These are phyloP conservation scores for Ramaria sp. DNA, from an alignment of 768 basidiomycete species.

Conservation along the genomic window DNA sequence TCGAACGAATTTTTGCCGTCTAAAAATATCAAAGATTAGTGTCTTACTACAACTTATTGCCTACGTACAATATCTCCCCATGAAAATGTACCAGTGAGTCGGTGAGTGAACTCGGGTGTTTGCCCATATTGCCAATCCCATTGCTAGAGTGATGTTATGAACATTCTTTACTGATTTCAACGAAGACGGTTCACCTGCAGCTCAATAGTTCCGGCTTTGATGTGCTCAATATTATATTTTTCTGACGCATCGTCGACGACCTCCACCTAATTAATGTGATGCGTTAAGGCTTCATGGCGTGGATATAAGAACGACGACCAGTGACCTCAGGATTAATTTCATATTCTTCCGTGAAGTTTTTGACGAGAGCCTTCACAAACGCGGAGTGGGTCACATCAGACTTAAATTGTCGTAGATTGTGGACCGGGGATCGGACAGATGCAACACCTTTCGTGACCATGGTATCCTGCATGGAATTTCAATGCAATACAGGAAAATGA, in stretches of 20 bases:
- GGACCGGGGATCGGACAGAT: constrained; percentile 88
- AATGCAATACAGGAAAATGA: not conserved
- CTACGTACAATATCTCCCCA: constrained; percentile 32
- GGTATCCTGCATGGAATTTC: constrained; percentile 38
- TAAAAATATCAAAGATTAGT: constrained; percentile 11
- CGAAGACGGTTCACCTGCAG: constrained; percentile 40
- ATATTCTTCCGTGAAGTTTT: constrained; percentile 58
- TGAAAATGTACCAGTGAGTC: constrained; percentile 24
- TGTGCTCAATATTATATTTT: constrained; percentile 40
- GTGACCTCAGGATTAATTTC: constrained; percentile 15
- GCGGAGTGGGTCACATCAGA: constrained; percentile 46
- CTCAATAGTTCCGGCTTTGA: constrained; percentile 60
- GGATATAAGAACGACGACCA: not conserved
- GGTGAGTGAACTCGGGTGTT: constrained; percentile 85
- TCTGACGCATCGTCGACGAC: constrained; percentile 35
- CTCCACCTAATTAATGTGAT: constrained; percentile 3
- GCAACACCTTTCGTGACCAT: constrained; percentile 81
- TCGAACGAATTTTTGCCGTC: constrained; percentile 43
- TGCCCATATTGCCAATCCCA: constrained; percentile 95
- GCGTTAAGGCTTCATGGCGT: not conserved
- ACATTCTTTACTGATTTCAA: not conserved
- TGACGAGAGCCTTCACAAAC: constrained; percentile 60
- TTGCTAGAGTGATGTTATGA: constrained; percentile 32
- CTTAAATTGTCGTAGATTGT: constrained; percentile 57
- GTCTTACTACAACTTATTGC: constrained; percentile 9